These are phyloP conservation scores for Magnolia changhungtana DNA, from an alignment of 164 flowering plant genomes.

Conservation along the genomic window DNA sequence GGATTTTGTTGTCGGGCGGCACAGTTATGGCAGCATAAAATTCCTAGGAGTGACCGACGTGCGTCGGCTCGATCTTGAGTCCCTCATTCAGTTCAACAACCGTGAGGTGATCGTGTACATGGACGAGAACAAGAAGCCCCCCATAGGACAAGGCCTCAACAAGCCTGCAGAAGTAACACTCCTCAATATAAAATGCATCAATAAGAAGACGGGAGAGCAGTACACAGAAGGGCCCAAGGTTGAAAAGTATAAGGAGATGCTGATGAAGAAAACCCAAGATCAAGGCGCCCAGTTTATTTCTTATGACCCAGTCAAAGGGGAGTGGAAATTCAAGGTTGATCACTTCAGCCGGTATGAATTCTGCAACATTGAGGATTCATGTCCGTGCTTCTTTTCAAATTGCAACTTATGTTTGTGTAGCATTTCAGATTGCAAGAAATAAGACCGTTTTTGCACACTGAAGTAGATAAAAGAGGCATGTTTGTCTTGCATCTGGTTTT, in stretches of 20 bases:
- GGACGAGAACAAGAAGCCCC: slow-evolving; percentile 88
- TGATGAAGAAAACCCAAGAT: slow-evolving; percentile 65
- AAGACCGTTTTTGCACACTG: neutral
- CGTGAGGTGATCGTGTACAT: slow-evolving; percentile 87
- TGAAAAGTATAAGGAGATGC: slow-evolving; percentile 76
- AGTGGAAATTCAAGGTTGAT: slow-evolving; percentile 83
- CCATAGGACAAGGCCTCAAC: slow-evolving; percentile 90
- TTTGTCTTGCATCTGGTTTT: neutral
- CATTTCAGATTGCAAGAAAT: neutral
- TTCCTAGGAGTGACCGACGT: slow-evolving; percentile 90
- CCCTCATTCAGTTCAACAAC: slow-evolving; percentile 62
- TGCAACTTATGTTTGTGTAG: neutral
- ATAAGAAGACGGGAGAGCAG: slow-evolving; percentile 63
- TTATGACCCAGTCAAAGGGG: slow-evolving; percentile 70
- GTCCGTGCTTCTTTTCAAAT: neutral
- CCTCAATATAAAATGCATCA: slow-evolving; percentile 74
- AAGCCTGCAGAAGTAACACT: slow-evolving; percentile 92
- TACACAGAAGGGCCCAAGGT: slow-evolving; percentile 58
- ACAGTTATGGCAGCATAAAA: slow-evolving; percentile 74
- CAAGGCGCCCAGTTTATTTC: slow-evolving; percentile 91
- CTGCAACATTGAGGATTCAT: neutral
- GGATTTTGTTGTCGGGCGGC: slow-evolving; percentile 78
- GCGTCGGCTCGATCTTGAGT: slow-evolving; percentile 54
- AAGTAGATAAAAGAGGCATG: neutral
- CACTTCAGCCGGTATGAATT: slow-evolving; percentile 31